Conservation (phyloP, 371 early-diverging fungal genomes). For the Mucor circinelloides region DNA sequence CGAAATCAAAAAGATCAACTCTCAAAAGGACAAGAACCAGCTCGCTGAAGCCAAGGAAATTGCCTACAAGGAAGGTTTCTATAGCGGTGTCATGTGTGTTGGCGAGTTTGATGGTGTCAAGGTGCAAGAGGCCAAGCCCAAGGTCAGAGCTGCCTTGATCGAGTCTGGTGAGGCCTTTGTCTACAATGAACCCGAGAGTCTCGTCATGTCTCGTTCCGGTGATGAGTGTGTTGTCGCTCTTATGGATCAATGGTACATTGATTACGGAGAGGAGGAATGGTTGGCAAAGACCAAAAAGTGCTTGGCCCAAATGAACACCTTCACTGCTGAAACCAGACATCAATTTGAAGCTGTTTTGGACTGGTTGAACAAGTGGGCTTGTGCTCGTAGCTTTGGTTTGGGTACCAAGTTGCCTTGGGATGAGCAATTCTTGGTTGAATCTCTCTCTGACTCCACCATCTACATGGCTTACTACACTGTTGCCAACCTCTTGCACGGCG, state of each 20-base stretch:
- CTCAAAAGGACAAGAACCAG: conserved; percentile 92
- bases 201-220: conserved; percentile 96
- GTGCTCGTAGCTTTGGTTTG: conserved; percentile 97
- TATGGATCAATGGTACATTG: conserved; percentile 99
- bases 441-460: conserved; percentile 99
- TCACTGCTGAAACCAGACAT: conserved; percentile 85
- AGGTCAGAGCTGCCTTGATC: conserved; percentile 80
- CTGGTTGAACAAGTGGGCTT: conserved; percentile 99
- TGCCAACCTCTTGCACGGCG: conserved; percentile 92
- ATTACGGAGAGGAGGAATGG: conserved; percentile 98
- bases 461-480: conserved; percentile 99
- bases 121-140: conserved; percentile 92
- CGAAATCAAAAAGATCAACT: conserved; percentile 91
- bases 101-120: conserved; percentile 82
- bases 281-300: conserved; percentile 79
- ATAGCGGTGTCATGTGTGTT: conserved; percentile 87
- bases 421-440: conserved; percentile 96
- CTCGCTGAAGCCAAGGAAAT: conserved; percentile 93
- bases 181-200: conserved; percentile 97
- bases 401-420: conserved; percentile 99
- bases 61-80: conserved; percentile 98
- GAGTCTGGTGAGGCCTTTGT: conserved; percentile 75
- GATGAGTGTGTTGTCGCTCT: conserved; percentile 99
- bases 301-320: conserved; percentile 86
- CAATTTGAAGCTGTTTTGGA: conserved; percentile 89